Evolutionary conservation across 2,329 filamentous ascomycete genomes (phyloP), one percentile per base, ranked within the genome.

Genomic region (Ascochyta pisi): DNA sequence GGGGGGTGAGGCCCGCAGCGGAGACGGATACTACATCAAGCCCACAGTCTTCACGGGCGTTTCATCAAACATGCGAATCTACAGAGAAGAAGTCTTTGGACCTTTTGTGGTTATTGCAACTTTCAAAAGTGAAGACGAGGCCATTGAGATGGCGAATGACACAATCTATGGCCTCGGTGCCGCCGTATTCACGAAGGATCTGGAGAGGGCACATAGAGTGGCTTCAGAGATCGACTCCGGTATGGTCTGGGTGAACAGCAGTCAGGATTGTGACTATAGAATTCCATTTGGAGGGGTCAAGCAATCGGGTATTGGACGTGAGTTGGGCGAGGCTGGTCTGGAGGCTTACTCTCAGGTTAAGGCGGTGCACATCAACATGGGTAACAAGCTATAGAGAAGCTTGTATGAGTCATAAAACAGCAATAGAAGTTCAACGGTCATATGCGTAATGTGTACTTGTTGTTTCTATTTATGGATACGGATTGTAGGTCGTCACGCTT

Each of bases 141-240:
- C 90, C 19, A 86, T 94, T 64, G 84, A 88, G 22, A 82, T 93
- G 60, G 92, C 94, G 77, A 95, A 95, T 79, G 81, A 80, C 58
- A 94, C 94, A 76, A 89, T 92, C 38, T 95, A 92, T 76, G 91
- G 91, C 62, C 92, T 95, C 77, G 91, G 91, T 65, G 87, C 88
- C 6, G 89, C 91, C 56, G 90, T 94, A 76, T 95, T 93, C 80
- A 95, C 91, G 9, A 76, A 75, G 52, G 65, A 76, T 57, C 69
- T 76, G 27, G 66, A 69, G 45, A 65, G 73, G 19, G 74, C 77
- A 4, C 41, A 79, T 44, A 68, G 76, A 6, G 74, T 78, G 8
- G 76, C 76, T 3, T 77, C 76, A 53, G 73, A 67, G 0, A 67
- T 79, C 19, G 76, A 79, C 57, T 67, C 73, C 31, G 77, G 77